Conservation (phyloP, 805 yeast species). For the Candida succiphila region DNA sequence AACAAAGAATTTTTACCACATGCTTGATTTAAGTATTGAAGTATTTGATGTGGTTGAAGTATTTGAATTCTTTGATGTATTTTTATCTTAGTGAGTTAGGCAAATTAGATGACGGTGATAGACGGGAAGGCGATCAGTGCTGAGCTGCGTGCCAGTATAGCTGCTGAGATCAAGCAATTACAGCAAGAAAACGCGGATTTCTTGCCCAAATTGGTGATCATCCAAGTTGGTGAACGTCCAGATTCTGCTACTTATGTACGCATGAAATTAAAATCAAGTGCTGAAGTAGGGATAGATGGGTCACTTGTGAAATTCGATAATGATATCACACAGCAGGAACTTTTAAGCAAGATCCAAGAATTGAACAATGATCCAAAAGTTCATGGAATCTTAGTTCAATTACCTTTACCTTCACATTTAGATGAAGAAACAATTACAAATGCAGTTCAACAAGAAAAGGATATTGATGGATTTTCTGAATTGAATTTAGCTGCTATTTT, state of each 20-base stretch:
- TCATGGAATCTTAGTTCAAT: slow-evolving; percentile 83
- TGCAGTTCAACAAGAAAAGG: slow-evolving; percentile 74
- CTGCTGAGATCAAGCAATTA: slow-evolving; percentile 36
- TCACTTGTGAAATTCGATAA: slow-evolving; percentile 56
- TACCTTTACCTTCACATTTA: slow-evolving; percentile 77
- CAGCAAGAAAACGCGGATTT: slow-evolving; percentile 38
- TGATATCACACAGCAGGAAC: slow-evolving; percentile 45
- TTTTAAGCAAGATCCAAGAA: slow-evolving; percentile 46
- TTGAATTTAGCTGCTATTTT: slow-evolving; percentile 84
- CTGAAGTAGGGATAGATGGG: slow-evolving; percentile 70
- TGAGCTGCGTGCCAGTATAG: slow-evolving; percentile 39
- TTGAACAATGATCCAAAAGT: slow-evolving; percentile 69
- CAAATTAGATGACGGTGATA: no score
- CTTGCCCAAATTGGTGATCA: slow-evolving; percentile 67
- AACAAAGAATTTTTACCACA: no score
- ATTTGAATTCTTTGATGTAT: no score
- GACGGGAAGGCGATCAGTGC: slow-evolving; percentile 50
- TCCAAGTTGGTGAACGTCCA: slow-evolving; percentile 85
- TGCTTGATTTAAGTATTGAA: no score
- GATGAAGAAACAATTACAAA: slow-evolving; percentile 75
- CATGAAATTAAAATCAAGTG: slow-evolving; percentile 85
- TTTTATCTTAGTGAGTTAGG: no score
- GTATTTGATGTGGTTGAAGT: no score
- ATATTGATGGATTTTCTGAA: slow-evolving; percentile 92
- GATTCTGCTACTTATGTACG: slow-evolving; percentile 89